These are phyloP conservation scores for Clarkia xantiana DNA, from an alignment of 345 rosid genomes.

Conservation along the genomic window DNA sequence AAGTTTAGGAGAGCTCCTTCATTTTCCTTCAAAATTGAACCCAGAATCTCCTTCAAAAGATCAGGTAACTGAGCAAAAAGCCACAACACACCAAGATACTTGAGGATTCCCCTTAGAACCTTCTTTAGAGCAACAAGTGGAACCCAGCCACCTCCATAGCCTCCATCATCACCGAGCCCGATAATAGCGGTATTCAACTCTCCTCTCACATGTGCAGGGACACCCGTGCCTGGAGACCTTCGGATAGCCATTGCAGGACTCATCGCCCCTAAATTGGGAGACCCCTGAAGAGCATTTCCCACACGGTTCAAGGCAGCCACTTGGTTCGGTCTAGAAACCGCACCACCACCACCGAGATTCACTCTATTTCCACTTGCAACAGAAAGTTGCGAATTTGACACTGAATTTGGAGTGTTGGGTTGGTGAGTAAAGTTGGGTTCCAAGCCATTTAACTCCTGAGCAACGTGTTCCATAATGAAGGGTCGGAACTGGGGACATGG, in stretches of 20 bases:
- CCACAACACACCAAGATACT: conserved; percentile 97
- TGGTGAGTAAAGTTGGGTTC: conserved; percentile 69
- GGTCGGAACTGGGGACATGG: conserved; percentile 99
- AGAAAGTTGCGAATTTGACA: conserved; percentile 34
- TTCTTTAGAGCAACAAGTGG: conserved; percentile 98
- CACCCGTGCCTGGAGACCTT: conserved; percentile 60
- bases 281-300: conserved; percentile 45
- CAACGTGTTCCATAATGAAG: conserved; percentile 99
- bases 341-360: conserved; percentile 38
- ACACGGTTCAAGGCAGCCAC: conserved; percentile 58
- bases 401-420: conserved; percentile 24
- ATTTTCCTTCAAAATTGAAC: conserved; percentile 81
- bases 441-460: conserved; percentile 86
- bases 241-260: conserved; percentile 66
- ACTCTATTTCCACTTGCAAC: conserved; percentile 58
- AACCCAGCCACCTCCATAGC: conserved; percentile 99
- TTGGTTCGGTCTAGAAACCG: conserved; percentile 47
- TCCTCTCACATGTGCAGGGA: conserved; percentile 89
- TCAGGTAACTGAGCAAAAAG: conserved; percentile 87
- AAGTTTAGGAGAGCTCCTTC: conserved; percentile 93
- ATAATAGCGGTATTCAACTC: conserved; percentile 92
- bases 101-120: conserved; percentile 88
- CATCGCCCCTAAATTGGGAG: conserved; percentile 43
- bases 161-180: conserved; percentile 99
- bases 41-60: conserved; percentile 84